Conservation (phyloP, 2,329 filamentous ascomycete genomes). For the Sarocladium kiliense region DNA sequence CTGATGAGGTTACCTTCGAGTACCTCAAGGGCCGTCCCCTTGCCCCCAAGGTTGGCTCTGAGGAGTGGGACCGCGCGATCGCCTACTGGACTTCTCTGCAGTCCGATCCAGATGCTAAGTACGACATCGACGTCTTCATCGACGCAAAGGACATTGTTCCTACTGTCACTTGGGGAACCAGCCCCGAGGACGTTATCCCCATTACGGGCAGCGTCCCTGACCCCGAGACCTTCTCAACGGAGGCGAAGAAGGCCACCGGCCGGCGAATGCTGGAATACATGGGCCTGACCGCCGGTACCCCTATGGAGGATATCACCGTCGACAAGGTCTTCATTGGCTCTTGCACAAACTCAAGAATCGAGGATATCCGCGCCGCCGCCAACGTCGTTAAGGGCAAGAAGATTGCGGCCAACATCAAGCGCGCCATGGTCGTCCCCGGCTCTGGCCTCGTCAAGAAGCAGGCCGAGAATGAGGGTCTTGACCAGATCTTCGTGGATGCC, state of each 20-base stretch:
- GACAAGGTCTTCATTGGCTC: conserved; percentile 99
- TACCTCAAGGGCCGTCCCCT: conserved; percentile 90
- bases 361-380: conserved; percentile 86
- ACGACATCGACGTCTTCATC: conserved; percentile 83
- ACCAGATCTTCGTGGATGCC: conserved; percentile 86
- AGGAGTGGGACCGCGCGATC: conserved; percentile 84
- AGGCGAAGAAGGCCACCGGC: conserved; percentile 74
- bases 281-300: conserved; percentile 81
- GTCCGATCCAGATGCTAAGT: conserved; percentile 84
- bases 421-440: conserved; percentile 93
- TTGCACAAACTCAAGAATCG: conserved; percentile 95
- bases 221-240: conserved; percentile 77
- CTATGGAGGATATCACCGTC: conserved; percentile 83
- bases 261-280: conserved; percentile 90
- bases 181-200: conserved; percentile 90
- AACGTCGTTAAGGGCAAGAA: conserved; percentile 82
- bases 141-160: conserved; percentile 90
- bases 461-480: conserved; percentile 85
- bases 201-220: conserved; percentile 89
- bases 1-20: conserved; percentile 88
- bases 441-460: conserved; percentile 91
- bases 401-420: conserved; percentile 82
- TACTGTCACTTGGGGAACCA: conserved; percentile 95
- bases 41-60: conserved; percentile 76
- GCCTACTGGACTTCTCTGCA: conserved; percentile 83